Conservation (phyloP, 768 basidiomycete species). For the Clitopilus passeckerianus region DNA sequence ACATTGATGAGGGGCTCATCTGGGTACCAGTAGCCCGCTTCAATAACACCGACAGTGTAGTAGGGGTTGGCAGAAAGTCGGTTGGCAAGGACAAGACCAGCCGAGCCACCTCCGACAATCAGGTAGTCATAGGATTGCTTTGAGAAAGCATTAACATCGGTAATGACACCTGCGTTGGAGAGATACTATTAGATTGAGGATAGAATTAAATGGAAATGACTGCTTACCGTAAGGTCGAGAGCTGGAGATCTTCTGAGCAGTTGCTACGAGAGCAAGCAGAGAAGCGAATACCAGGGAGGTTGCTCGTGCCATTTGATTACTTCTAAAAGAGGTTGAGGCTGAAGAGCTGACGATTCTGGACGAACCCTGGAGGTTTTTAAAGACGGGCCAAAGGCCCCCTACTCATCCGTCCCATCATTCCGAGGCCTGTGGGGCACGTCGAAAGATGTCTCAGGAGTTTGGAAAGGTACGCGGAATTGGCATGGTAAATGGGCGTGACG, state of each 20-base stretch:
- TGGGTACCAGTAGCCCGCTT: constrained; percentile 18
- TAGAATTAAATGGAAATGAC: background rate
- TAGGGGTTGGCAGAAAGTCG: constrained; percentile 20
- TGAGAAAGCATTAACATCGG: constrained; percentile 1
- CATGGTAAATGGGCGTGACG: background rate
- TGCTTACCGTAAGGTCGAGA: background rate
- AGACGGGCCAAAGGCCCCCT: background rate
- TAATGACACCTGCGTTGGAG: background rate
- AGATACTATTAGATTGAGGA: background rate
- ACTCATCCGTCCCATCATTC: background rate
- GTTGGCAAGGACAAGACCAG: constrained; percentile 16
- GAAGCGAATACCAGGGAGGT: background rate
- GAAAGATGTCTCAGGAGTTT: background rate
- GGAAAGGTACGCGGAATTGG: background rate
- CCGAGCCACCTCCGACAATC: constrained; percentile 14
- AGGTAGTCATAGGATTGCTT: constrained; percentile 1
- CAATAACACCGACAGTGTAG: constrained; percentile 20
- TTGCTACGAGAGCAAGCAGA: background rate
- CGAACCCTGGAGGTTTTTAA: background rate
- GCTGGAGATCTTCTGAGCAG: background rate
- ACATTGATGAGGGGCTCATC: constrained; percentile 12
- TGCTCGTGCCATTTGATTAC: background rate
- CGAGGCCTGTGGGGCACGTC: background rate
- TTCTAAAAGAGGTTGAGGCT: background rate
- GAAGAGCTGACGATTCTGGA: background rate